A percentile compares a stretch with the other conserved stretches of the same genome.
Evolutionary conservation across 179 eudicot genomes (phyloP).

Genomic region (Pouteria campechiana): DNA sequence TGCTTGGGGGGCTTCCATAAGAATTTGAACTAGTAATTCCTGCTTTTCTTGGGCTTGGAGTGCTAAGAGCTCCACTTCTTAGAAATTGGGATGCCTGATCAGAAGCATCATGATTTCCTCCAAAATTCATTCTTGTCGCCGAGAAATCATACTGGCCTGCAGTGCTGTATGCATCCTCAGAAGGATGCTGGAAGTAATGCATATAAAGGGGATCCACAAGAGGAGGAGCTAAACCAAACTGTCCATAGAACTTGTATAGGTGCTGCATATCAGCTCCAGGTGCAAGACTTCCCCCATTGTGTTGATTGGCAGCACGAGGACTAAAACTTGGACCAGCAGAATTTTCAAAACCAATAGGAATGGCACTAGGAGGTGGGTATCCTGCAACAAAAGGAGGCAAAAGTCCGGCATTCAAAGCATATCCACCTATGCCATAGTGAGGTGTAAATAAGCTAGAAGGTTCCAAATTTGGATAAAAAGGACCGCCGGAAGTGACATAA

Average conservation of each 20-base stretch:
- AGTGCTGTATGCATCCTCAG: constrained; percentile 23
- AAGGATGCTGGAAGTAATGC: constrained; percentile 29
- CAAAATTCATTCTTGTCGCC: constrained; percentile 4
- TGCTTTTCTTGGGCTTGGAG: constrained; percentile 34
- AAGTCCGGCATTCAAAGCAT: constrained; percentile 18
- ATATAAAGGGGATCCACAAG: constrained; percentile 26
- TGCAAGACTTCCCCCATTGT: constrained; percentile 32
- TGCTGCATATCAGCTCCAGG: constrained; percentile 34
- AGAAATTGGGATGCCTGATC: neutral
- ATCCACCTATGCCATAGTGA: constrained; percentile 36
- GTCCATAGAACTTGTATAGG: constrained; percentile 35
- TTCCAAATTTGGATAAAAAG: constrained; percentile 27
- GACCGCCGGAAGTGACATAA: constrained; percentile 39
- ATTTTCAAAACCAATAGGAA: constrained; percentile 33
- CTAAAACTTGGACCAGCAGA: constrained; percentile 24
- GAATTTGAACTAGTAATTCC: constrained; percentile 25
- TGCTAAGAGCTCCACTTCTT: constrained; percentile 20
- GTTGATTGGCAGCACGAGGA: constrained; percentile 27
- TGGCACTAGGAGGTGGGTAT: constrained; percentile 22
- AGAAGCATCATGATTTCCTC: constrained; percentile 9
- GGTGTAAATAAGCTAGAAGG: constrained; percentile 31
- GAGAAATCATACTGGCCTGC: constrained; percentile 18
- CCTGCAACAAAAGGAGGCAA: constrained; percentile 43
- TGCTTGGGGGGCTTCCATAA: constrained; percentile 34
- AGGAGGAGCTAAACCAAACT: constrained; percentile 33